phyloP scores from a whole-genome alignment of 2,329 filamentous ascomycete genomes.

The Venturia aucupariae region DNA sequence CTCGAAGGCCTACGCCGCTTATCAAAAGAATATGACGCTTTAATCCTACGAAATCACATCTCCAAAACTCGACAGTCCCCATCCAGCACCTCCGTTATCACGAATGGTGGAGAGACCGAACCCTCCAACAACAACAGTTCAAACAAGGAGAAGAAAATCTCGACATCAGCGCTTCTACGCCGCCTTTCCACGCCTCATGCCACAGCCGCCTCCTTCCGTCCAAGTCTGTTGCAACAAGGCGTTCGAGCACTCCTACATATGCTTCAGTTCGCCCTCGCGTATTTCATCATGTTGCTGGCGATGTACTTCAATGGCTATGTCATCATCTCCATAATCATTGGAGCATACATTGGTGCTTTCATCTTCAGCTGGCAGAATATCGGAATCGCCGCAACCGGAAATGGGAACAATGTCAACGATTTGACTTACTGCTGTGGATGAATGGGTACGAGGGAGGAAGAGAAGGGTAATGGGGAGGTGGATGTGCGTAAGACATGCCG shows the following conservation, averaged over 20 bases:
- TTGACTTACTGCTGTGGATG: conserved; percentile 11
- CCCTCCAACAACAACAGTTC: neutral
- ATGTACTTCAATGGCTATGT: conserved; percentile 64
- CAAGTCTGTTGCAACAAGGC: conserved; percentile 55
- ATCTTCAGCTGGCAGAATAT: conserved; percentile 59
- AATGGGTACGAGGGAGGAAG: neutral
- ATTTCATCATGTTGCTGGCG: conserved; percentile 65
- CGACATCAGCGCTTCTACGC: neutral
- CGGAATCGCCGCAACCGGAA: neutral
- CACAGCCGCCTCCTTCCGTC: conserved; percentile 30
- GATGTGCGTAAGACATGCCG: neutral
- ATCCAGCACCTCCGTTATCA: neutral
- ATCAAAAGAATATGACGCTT: conserved; percentile 63
- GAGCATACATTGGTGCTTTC: conserved; percentile 64
- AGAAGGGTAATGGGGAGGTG: neutral
- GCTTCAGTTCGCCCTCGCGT: conserved; percentile 64
- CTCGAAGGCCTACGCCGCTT: conserved; percentile 64
- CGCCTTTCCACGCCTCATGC: neutral
- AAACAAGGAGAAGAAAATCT: neutral
- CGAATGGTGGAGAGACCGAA: neutral
- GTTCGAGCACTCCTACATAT: conserved; percentile 59
- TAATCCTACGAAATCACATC: conserved; percentile 45
- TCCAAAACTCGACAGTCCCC: conserved; percentile 17
- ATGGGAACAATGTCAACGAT: neutral
- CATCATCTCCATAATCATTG: conserved; percentile 73